Evolutionary conservation across 257 asterid genomes (phyloP).

Genomic region (Mentha longifolia): DNA sequence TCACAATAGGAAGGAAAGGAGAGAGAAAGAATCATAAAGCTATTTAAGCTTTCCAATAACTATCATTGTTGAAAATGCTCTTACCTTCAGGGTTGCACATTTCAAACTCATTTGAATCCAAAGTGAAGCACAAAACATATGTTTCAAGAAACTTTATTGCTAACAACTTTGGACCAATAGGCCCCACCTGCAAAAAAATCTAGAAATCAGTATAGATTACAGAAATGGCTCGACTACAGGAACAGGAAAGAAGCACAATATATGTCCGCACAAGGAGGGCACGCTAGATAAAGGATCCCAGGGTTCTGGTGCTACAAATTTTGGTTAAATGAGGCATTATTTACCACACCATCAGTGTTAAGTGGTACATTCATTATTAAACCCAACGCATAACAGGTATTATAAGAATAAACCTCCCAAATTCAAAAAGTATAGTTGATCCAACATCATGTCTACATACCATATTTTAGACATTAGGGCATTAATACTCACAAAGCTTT

Average conservation of each 20-base stretch:
- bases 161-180: slow-evolving; percentile 80
- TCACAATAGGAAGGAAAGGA: slow-evolving; percentile 3
- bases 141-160: slow-evolving; percentile 80
- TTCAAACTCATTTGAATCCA: slow-evolving; percentile 65
- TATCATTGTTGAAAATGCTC: slow-evolving; percentile 13
- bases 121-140: slow-evolving; percentile 66
- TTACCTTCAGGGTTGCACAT: slow-evolving; percentile 67
- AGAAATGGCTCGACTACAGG: slow-evolving; percentile 20
- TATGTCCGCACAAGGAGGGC: slow-evolving; percentile 17
- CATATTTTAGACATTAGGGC: slow-evolving; percentile 21
- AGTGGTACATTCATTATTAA: not conserved
- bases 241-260: slow-evolving; percentile 23
- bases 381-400: not conserved
- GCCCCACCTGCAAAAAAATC: slow-evolving; percentile 58
- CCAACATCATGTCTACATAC: not conserved
- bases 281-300: not conserved
- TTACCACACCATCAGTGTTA: not conserved
- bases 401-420: slow-evolving; percentile 21
- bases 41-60: slow-evolving; percentile 15
- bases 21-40: slow-evolving; percentile 3
- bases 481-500: slow-evolving; percentile 10
- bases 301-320: not conserved
- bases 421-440: slow-evolving; percentile 11
- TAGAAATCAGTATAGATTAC: slow-evolving; percentile 31
- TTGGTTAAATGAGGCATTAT: not conserved